A percentile compares a stretch with the other conserved stretches of the same genome.
Evolutionary conservation across 2,329 filamentous ascomycete genomes (phyloP).

Genomic region (Aspergillus puulaauensis): DNA sequence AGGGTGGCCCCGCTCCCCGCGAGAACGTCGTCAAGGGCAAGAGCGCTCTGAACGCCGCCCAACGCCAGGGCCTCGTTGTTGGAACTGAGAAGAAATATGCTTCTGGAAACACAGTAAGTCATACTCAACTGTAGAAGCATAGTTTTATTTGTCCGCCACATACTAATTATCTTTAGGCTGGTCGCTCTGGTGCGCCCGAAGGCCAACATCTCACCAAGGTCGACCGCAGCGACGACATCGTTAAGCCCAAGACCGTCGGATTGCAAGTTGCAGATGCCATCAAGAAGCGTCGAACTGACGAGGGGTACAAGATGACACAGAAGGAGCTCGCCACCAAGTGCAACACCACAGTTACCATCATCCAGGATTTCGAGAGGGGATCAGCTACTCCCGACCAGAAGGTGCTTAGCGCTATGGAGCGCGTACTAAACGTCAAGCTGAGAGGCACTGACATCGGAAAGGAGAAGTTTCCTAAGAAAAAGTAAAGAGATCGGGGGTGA

Average conservation of each 20-base stretch:
- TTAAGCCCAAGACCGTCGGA: constrained; percentile 92
- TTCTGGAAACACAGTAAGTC: constrained; percentile 74
- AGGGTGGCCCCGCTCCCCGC: constrained; percentile 64
- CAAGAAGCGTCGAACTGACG: constrained; percentile 71
- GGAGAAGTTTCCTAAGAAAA: constrained; percentile 79
- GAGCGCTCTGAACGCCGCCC: constrained; percentile 81
- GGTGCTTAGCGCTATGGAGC: constrained; percentile 74
- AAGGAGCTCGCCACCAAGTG: constrained; percentile 82
- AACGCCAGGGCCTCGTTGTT: constrained; percentile 73
- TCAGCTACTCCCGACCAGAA: constrained; percentile 79
- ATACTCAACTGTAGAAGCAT: not conserved
- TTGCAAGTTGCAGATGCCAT: constrained; percentile 79
- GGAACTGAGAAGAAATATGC: constrained; percentile 90
- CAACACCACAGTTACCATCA: constrained; percentile 77
- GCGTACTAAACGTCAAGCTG: constrained; percentile 83
- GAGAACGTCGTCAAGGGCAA: constrained; percentile 90
- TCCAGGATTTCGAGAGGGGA: constrained; percentile 84
- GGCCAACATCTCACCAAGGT: constrained; percentile 97
- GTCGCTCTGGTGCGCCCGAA: constrained; percentile 57
- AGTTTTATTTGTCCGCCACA: not conserved
- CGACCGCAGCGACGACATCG: constrained; percentile 94
- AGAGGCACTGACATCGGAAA: constrained; percentile 81
- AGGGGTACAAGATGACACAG: constrained; percentile 95
- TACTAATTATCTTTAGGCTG: constrained; percentile 37
- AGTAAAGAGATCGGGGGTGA: constrained; percentile 41